phyloP scores from a whole-genome alignment of 768 basidiomycete species.

The Psilocybe cyanescens region DNA sequence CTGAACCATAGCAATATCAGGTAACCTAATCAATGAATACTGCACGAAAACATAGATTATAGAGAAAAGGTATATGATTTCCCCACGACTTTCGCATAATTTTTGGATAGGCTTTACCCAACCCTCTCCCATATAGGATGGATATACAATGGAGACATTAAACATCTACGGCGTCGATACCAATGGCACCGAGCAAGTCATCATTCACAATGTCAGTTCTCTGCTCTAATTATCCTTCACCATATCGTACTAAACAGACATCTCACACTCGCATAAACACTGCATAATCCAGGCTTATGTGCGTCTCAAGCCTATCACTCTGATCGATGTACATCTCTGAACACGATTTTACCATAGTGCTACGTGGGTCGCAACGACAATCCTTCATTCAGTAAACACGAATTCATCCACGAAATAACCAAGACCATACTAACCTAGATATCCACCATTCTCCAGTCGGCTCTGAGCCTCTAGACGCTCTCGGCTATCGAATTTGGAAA shows the following conservation, averaged over 20 bases:
- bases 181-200: constrained; percentile 55
- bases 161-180: constrained; percentile 68
- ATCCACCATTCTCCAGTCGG: constrained; percentile 57
- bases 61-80: constrained; percentile 70
- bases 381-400: constrained; percentile 78
- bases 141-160: constrained; percentile 83
- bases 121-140: constrained; percentile 58
- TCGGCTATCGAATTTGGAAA: constrained; percentile 72
- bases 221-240: neutral
- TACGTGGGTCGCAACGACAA: constrained; percentile 90
- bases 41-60: constrained; percentile 54
- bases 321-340: neutral
- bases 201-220: constrained; percentile 55
- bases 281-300: constrained; percentile 51
- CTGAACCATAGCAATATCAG: neutral
- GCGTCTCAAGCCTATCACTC: constrained; percentile 24
- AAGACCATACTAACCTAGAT: neutral
- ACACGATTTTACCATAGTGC: constrained; percentile 48
- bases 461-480: constrained; percentile 71
- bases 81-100: neutral
- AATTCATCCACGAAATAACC: neutral
- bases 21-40: no score
- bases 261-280: constrained; percentile 3
- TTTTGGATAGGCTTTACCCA: neutral
- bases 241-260: neutral